These are phyloP conservation scores for Penicillium antarcticum DNA, from an alignment of 495 filamentous ascomycete genomes.

Conservation along the genomic window DNA sequence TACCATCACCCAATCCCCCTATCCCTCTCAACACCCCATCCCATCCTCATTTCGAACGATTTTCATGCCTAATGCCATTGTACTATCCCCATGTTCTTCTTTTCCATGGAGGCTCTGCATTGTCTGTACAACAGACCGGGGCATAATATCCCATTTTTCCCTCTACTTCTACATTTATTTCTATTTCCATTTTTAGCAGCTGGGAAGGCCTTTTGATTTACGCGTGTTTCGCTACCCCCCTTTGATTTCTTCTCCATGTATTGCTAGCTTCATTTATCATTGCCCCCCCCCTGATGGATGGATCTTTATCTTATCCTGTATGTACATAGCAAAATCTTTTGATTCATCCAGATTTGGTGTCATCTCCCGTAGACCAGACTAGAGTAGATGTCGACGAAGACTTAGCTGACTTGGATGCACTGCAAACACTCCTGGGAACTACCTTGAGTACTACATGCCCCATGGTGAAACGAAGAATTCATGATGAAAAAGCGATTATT, in stretches of 20 bases:
- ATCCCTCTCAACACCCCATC: background rate
- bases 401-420: too few species aligned
- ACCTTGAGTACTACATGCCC: background rate
- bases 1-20: too few species aligned
- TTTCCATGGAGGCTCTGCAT: constrained; percentile 3
- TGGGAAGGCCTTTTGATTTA: constrained; percentile 1
- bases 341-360: background rate
- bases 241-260: constrained; percentile 20
- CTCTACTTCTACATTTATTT: background rate
- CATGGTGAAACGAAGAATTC: background rate
- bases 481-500: background rate
- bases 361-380: background rate
- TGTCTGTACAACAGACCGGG: constrained; percentile 4
- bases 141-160: background rate
- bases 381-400: too few species aligned
- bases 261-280: constrained; percentile 21
- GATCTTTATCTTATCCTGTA: constrained; percentile 11
- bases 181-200: background rate
- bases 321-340: constrained; percentile 24
- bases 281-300: constrained; percentile 8
- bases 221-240: background rate
- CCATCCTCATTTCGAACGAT: background rate
- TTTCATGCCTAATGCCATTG: constrained; percentile 10
- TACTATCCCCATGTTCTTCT: constrained; percentile 2
- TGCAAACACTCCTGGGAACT: background rate